A percentile compares a stretch with the other conserved stretches of the same genome.
Conservation (phyloP, 768 basidiomycete species). For the Omphalotus guepiniiformis region DNA sequence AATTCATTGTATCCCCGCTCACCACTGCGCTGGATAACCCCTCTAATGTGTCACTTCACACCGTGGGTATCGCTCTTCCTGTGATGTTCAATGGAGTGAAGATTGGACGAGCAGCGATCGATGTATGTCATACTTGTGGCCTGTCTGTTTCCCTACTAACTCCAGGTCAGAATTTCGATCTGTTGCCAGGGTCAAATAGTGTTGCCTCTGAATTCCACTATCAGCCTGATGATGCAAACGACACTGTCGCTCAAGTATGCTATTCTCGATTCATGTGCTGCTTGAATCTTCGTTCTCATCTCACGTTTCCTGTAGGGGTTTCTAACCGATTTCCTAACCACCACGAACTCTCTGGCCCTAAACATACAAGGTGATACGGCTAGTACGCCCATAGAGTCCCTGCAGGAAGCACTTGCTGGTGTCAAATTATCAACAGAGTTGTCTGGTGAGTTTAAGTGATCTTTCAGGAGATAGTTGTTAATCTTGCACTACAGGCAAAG, state of each 20-base stretch:
- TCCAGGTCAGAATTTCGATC: conserved; percentile 42
- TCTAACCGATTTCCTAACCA: conserved; percentile 56
- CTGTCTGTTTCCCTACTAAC: neutral
- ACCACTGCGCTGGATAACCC: conserved; percentile 59
- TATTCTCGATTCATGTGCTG: no score
- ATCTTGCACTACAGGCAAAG: conserved; percentile 32
- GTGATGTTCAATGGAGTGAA: conserved; percentile 51
- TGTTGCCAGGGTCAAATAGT: conserved; percentile 54
- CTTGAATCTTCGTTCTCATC: no score
- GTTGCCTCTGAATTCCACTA: conserved; percentile 64
- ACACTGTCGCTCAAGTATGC: conserved; percentile 54
- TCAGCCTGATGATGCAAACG: conserved; percentile 57
- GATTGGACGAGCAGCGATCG: conserved; percentile 57
- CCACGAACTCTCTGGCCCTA: conserved; percentile 40
- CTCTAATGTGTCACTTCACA: conserved; percentile 61
- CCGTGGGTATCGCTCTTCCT: conserved; percentile 52
- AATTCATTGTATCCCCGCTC: conserved; percentile 57
- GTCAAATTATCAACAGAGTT: conserved; percentile 47
- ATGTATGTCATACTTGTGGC: conserved; percentile 32
- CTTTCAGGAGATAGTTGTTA: neutral
- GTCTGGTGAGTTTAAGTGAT: conserved; percentile 30
- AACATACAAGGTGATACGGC: conserved; percentile 54
- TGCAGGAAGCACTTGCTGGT: conserved; percentile 51
- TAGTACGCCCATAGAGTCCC: conserved; percentile 60
- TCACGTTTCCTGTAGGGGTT: conserved; percentile 37